These are phyloP conservation scores for Pseudogymnoascus sp. DNA, from an alignment of 2,329 filamentous ascomycete genomes.

Conservation along the genomic window DNA sequence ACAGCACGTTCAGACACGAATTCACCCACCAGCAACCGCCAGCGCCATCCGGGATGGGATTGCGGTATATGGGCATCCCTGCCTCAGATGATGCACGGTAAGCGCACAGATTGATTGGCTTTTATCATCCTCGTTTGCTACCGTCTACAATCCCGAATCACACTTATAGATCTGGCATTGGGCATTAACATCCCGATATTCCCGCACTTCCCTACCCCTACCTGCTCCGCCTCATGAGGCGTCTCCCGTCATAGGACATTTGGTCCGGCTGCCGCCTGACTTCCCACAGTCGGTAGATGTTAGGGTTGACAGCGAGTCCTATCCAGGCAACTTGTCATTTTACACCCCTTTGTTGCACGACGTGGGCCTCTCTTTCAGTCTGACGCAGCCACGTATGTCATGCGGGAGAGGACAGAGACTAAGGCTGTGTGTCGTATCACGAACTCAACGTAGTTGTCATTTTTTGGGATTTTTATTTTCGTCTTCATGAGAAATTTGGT, in stretches of 20 bases:
- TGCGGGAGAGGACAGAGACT: conserved; percentile 1
- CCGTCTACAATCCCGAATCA: conserved; percentile 1
- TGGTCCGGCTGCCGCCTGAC: background rate
- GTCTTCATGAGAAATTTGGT: background rate
- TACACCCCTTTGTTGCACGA: background rate
- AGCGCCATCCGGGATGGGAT: conserved; percentile 27
- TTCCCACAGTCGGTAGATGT: background rate
- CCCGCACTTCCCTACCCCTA: background rate
- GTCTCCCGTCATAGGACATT: conserved; percentile 2
- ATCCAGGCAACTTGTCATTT: conserved; percentile 5
- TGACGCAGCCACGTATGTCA: conserved; percentile 6
- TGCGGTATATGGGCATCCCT: conserved; percentile 26
- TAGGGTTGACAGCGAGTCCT: background rate
- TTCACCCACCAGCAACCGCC: conserved; percentile 18
- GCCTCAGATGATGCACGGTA: conserved; percentile 29
- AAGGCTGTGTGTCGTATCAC: conserved; percentile 1
- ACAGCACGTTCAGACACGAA: conserved; percentile 27
- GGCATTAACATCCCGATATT: conserved; percentile 5
- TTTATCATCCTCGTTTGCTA: conserved; percentile 4
- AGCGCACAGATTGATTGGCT: conserved; percentile 12
- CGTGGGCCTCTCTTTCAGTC: conserved; percentile 1
- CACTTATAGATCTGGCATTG: background rate
- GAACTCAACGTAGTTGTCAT: conserved; percentile 7
- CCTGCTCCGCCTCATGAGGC: background rate
- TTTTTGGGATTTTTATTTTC: conserved; percentile 4